These are phyloP conservation scores for Suillus sp. DNA, from an alignment of 768 basidiomycete genomes.

Conservation along the genomic window DNA sequence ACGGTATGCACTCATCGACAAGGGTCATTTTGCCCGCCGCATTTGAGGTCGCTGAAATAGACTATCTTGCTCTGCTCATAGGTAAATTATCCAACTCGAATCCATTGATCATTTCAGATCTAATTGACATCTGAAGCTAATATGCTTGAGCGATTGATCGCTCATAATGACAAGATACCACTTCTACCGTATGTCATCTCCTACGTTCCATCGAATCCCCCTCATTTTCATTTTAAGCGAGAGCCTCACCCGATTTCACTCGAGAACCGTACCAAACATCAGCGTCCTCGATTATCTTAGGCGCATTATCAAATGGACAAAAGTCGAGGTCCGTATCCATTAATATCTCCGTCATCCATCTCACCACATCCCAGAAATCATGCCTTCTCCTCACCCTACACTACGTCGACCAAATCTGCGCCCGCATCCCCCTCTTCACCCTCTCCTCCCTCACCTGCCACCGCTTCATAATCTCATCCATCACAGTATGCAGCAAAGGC, in stretches of 20 bases:
- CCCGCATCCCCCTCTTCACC: constrained; percentile 84
- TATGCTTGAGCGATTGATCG: constrained; percentile 94
- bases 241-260: constrained; percentile 95
- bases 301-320: constrained; percentile 93
- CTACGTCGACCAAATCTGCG: constrained; percentile 94
- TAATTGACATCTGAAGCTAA: constrained; percentile 59
- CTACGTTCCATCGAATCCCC: constrained; percentile 18
- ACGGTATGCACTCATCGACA: constrained; percentile 68
- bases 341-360: not conserved
- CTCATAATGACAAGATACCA: constrained; percentile 95
- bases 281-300: constrained; percentile 89
- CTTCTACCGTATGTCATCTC: constrained; percentile 68
- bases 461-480: constrained; percentile 93
- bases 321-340: constrained; percentile 75
- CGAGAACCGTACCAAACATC: constrained; percentile 86
- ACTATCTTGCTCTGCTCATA: constrained; percentile 85
- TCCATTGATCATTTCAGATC: constrained; percentile 13
- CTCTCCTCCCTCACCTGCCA: constrained; percentile 96
- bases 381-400: constrained; percentile 82
- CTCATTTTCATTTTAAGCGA: constrained; percentile 50
- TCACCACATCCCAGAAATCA: constrained; percentile 53
- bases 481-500: constrained; percentile 91
- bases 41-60: constrained; percentile 84
- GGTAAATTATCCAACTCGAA: constrained; percentile 50
- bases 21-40: constrained; percentile 78